Evolutionary conservation across 2,329 filamentous ascomycete species (phyloP), one percentile per base, ranked within the genome.

Genomic region (Eurotiales sp.): DNA sequence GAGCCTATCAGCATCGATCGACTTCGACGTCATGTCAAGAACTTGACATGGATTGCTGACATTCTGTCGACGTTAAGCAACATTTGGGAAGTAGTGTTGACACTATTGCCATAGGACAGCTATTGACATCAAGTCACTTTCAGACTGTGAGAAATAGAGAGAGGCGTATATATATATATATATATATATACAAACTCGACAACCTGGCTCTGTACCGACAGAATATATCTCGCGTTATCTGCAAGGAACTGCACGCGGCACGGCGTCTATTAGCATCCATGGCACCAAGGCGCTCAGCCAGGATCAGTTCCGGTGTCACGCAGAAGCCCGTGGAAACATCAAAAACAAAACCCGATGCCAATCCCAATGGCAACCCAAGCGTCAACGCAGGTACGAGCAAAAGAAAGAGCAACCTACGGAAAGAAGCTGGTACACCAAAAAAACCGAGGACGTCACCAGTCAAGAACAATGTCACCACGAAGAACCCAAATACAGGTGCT

Each of bases 241-340:
- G n/a, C 29, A 50, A 40, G 21, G 29, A 34, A 17, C 25, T 10
- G 25, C 10, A 10, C 5, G n/a, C 37, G 22, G 5, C 8, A 17
- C 37, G 29, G 36, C 19, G 15, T 11, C 29, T 34, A 12, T 15
- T 36, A 8, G 15, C 27, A 43, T 50, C 29, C 19, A 81, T 82
- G 79, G 74, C 77, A 34, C 64, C 80, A 10, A 66, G 79, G 56
- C 76, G 79, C 49, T 82, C 79, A 41, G 66, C 75, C 37, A 73
- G 79, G 40, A 68, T 78, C 27, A 69, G 67, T 44, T 63, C 66
- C 12, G 62, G 59, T 42, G 60, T 55, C 46, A 48, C 48, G 11
- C 50, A 59, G 46, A 53, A 59, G 29, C 15, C 56, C 30, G 49
- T 56, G 3, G 50, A 59, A 11, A 52, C 19, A 19, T 17, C 12